Base-by-base conservation (phyloP, 208 protist species). In the Balamuthia mandrillaris region DNA sequence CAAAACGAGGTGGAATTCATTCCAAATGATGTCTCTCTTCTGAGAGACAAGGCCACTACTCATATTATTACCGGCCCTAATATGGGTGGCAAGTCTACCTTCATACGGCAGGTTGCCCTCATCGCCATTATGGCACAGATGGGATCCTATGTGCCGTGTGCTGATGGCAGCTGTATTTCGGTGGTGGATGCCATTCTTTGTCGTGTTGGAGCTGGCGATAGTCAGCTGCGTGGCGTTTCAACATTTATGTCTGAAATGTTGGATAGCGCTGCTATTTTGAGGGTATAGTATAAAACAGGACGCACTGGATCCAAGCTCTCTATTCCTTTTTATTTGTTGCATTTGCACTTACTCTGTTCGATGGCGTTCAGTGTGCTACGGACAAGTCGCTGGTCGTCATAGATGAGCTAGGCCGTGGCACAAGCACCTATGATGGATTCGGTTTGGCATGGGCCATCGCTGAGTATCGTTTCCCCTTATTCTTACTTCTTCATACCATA, bases 241-340 rank as follows among this genome's bases (percentile, higher is more conserved):
- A 99, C 98, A n/a, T 99, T 99, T 88, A 99, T 99, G 97, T 95
- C 98, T 58, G 98, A 99, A 90, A 99, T 99, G 98, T 93, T 99
- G 2, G 98, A 99, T 90, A 99, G 98, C 0, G 92, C 96, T 1
- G 90, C 96, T 5, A 99, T 99, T 97, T 44, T 93, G 85, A 45
- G 94, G 88, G 91, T 92, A 70, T 18, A 21, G 24, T 70, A 29
- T 18, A 70, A 70, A 24, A 14, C 27, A 72, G 16, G 16, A 79
- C 24, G 21, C 49, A 24, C 65, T 79, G 16, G 16, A 79, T 21
- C 29, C 24, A 24, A 68, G 16, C 37, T 54, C 16, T 75, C 27
- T 35, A 12, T 16, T 16, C 35, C 10, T 9, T 14, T 18, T 61
- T 14, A 81, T 18, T 16, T 18, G 31, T 18, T 27, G 31, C 27